Conservation (phyloP, 2,329 filamentous ascomycete genomes). For the Leptodontidium sp. region DNA sequence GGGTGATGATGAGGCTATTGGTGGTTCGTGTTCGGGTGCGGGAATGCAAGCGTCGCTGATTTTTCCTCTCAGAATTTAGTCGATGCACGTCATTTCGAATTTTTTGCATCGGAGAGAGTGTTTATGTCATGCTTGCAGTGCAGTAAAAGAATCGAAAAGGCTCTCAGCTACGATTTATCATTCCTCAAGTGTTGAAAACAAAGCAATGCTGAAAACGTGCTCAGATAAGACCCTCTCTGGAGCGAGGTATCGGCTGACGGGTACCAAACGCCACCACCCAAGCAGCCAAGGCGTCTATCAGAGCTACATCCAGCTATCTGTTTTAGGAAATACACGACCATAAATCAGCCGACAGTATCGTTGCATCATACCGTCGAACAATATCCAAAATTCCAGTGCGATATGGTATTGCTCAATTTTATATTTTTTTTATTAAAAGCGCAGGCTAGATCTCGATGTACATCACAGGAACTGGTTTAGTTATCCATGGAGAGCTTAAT, state of each 20-base stretch:
- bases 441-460: no score
- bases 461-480: no score
- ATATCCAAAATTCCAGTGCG: no score
- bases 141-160: no score
- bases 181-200: not conserved
- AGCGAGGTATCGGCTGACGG: not conserved
- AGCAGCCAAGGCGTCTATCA: not conserved
- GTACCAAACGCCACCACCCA: not conserved
- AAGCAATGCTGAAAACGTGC: not conserved
- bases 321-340: not conserved
- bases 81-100: no score
- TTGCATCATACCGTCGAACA: not conserved
- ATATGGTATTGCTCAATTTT: no score
- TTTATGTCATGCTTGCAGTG: no score
- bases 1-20: not conserved
- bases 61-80: not conserved
- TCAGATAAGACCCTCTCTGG: not conserved
- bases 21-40: not conserved
- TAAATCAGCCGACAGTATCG: not conserved
- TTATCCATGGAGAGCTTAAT: no score
- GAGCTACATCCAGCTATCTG: not conserved
- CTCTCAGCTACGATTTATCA: no score
- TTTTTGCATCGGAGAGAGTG: no score
- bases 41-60: not conserved
- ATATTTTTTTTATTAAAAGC: no score